Evolutionary conservation across 1,284 basidiomycete genomes (phyloP).

Genomic region (Irpex sp.): DNA sequence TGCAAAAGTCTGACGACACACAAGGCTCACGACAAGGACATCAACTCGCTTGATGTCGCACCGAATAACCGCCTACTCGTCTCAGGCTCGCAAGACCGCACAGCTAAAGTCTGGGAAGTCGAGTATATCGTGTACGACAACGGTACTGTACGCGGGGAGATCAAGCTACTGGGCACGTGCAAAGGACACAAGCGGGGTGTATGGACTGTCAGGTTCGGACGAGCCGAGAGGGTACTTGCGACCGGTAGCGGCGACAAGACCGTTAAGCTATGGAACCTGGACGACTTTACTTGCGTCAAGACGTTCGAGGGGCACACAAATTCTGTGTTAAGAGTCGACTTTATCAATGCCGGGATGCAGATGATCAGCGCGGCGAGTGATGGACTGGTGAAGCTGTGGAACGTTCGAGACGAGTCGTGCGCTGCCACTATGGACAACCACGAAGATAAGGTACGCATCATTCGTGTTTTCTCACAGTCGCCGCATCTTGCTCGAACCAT

Average conservation of each 20-base stretch:
- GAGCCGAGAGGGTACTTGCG: slow-evolving; percentile 79
- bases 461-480: slow-evolving; percentile 16
- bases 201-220: slow-evolving; percentile 90
- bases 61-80: slow-evolving; percentile 88
- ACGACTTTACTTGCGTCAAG: slow-evolving; percentile 88
- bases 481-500: slow-evolving; percentile 4
- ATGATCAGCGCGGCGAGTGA: slow-evolving; percentile 88
- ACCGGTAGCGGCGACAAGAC: slow-evolving; percentile 95
- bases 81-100: slow-evolving; percentile 94
- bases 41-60: slow-evolving; percentile 92
- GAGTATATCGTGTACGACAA: slow-evolving; percentile 44
- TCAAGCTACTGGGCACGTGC: slow-evolving; percentile 82
- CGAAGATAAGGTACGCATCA: slow-evolving; percentile 74
- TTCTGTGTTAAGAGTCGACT: slow-evolving; percentile 91
- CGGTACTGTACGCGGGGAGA: slow-evolving; percentile 50
- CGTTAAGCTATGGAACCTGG: slow-evolving; percentile 89
- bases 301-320: slow-evolving; percentile 98
- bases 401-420: slow-evolving; percentile 84
- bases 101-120: slow-evolving; percentile 87
- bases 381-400: slow-evolving; percentile 96
- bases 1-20: slow-evolving; percentile 84
- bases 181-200: slow-evolving; percentile 97
- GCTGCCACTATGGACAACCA: slow-evolving; percentile 90
- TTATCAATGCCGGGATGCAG: slow-evolving; percentile 81
- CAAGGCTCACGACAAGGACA: slow-evolving; percentile 97